Evolutionary conservation across 306 rosid genomes (phyloP).

Genomic region (Comarum palustre): DNA sequence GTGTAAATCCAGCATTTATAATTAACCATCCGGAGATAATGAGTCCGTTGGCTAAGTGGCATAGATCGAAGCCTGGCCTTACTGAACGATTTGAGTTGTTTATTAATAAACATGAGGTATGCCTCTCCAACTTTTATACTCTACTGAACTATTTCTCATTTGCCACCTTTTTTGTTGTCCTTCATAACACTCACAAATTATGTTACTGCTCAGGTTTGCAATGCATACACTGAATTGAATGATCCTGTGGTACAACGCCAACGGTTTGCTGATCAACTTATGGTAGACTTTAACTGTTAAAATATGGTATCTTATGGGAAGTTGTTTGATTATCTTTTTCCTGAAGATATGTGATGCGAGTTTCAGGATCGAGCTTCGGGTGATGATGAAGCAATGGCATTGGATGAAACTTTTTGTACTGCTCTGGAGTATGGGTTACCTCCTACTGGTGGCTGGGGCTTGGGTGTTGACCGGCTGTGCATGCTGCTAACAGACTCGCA

Average conservation of each 20-base stretch:
- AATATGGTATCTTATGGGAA: neutral
- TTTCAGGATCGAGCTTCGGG: slow-evolving; percentile 86
- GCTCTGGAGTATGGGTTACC: slow-evolving; percentile 97
- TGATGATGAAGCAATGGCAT: slow-evolving; percentile 95
- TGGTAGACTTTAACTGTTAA: slow-evolving; percentile 42
- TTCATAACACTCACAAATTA: slow-evolving; percentile 8
- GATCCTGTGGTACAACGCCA: slow-evolving; percentile 91
- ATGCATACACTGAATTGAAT: slow-evolving; percentile 93
- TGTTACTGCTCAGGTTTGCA: slow-evolving; percentile 56
- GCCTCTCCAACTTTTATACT: slow-evolving; percentile 8
- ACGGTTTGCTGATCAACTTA: slow-evolving; percentile 86
- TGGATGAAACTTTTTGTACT: slow-evolving; percentile 81
- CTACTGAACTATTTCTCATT: neutral
- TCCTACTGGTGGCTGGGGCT: slow-evolving; percentile 96
- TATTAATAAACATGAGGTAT: slow-evolving; percentile 80
- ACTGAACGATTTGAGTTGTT: slow-evolving; percentile 93
- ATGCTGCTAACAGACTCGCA: slow-evolving; percentile 85
- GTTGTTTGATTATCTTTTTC: neutral
- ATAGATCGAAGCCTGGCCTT: slow-evolving; percentile 70
- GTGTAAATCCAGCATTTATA: slow-evolving; percentile 80
- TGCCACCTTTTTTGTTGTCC: neutral
- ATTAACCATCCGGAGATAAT: slow-evolving; percentile 86
- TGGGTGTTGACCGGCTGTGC: slow-evolving; percentile 82
- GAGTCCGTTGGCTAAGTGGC: slow-evolving; percentile 99
- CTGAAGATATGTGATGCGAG: slow-evolving; percentile 16